Evolutionary conservation across 768 basidiomycete genomes (phyloP).

Genomic region (Pleurotus citrinopileatus): DNA sequence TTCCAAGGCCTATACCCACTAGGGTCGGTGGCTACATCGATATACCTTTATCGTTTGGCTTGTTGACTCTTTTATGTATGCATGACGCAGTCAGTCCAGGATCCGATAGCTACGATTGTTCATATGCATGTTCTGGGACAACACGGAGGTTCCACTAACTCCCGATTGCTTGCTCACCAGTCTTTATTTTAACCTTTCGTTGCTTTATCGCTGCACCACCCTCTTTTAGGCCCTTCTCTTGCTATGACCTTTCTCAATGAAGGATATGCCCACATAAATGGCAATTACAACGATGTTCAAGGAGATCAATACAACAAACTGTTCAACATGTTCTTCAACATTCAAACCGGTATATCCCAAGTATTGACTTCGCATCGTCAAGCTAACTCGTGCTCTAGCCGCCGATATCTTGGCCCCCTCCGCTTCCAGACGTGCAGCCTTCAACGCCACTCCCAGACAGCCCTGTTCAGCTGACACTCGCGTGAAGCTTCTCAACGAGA

Average conservation of each 20-base stretch:
- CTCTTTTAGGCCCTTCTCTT: too few relatives aligned
- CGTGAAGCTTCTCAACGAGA: slow-evolving; percentile 1
- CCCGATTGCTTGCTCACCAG: not conserved
- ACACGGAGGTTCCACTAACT: not conserved
- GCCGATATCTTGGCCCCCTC: not conserved
- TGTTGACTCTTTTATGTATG: too few relatives aligned
- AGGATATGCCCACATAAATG: not conserved
- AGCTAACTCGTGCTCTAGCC: not conserved
- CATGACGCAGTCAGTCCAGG: too few relatives aligned
- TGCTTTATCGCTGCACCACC: too few relatives aligned
- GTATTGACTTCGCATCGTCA: not conserved
- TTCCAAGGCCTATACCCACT: too few relatives aligned
- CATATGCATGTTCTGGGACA: not conserved
- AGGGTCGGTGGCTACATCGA: too few relatives aligned
- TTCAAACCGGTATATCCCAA: not conserved
- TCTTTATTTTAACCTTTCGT: not conserved
- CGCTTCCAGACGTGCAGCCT: not conserved
- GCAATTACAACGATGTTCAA: not conserved
- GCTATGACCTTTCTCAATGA: not conserved
- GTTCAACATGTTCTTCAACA: not conserved
- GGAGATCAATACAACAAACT: not conserved
- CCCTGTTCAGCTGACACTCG: slow-evolving; percentile 1
- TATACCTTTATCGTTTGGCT: too few relatives aligned
- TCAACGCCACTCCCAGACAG: not conserved
- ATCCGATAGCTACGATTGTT: too few relatives aligned